These are phyloP conservation scores for Claviceps cyperi DNA, from an alignment of 2,329 filamentous ascomycete species.

Conservation along the genomic window DNA sequence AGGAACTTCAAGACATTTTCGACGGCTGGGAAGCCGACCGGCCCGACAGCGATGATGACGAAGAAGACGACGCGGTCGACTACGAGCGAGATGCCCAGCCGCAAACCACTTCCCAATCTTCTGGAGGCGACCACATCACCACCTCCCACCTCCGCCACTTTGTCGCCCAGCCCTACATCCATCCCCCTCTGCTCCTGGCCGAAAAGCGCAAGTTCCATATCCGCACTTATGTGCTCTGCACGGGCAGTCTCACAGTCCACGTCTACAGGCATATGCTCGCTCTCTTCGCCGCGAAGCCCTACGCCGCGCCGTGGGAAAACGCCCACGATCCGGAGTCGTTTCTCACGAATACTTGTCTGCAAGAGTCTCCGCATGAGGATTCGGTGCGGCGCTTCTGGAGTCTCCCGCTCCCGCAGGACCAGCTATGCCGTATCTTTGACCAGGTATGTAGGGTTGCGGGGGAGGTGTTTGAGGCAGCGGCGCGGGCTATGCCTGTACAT, in stretches of 20 bases:
- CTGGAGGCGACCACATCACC: conserved; percentile 45
- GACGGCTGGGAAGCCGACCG: conserved; percentile 71
- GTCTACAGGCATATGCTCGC: conserved; percentile 88
- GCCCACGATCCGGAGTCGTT: conserved; percentile 50
- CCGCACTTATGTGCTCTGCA: conserved; percentile 74
- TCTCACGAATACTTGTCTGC: conserved; percentile 91
- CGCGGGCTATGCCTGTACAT: conserved; percentile 69
- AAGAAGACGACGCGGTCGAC: conserved; percentile 32
- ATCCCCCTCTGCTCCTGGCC: conserved; percentile 64
- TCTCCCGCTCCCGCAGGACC: conserved; percentile 31
- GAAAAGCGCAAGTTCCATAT: conserved; percentile 83
- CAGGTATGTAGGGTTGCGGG: conserved; percentile 64
- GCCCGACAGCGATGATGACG: conserved; percentile 51
- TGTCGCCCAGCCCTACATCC: conserved; percentile 87
- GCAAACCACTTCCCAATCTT: conserved; percentile 1
- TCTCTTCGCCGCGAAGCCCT: conserved; percentile 68
- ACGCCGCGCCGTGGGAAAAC: conserved; percentile 47
- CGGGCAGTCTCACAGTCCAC: conserved; percentile 65
- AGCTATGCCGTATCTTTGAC: conserved; percentile 50
- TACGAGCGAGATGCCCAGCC: not conserved
- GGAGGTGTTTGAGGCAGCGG: conserved; percentile 76
- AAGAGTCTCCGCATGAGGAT: conserved; percentile 44
- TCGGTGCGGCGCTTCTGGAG: conserved; percentile 65
- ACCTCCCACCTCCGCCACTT: conserved; percentile 92
- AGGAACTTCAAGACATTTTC: conserved; percentile 74